These are phyloP conservation scores for Chlamydomonas sp. DNA, from an alignment of 139 green algal genomes.

Conservation along the genomic window DNA sequence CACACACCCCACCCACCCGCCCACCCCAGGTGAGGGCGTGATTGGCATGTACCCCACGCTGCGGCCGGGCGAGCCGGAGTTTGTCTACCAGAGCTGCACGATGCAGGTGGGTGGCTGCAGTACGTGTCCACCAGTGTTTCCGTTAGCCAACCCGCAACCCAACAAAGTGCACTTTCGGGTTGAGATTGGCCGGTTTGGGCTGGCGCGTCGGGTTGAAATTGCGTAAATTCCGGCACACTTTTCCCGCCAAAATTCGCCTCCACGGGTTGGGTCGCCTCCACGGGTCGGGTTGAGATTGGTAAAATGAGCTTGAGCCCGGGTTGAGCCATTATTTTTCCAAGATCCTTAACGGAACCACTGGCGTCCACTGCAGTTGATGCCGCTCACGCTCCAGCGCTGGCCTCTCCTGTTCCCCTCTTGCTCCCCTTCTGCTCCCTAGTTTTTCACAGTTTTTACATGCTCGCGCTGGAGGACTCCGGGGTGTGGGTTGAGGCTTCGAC, in stretches of 20 bases:
- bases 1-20: not conserved
- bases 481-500: not conserved
- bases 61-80: conserved; percentile 39
- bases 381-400: no score
- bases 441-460: not conserved
- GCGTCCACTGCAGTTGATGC: no score
- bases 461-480: not conserved
- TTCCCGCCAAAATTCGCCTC: not conserved
- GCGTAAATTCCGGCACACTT: not conserved
- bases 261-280: not conserved
- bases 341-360: no score
- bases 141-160: no score
- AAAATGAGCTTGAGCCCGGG: no score
- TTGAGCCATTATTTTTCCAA: no score
- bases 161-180: conserved; percentile 8
- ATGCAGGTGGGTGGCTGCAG: not conserved
- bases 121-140: no score
- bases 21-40: conserved; percentile 29
- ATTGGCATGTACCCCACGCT: conserved; percentile 43
- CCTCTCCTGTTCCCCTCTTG: no score
- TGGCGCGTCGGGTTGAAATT: not conserved
- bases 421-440: no score
- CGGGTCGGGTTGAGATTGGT: not conserved
- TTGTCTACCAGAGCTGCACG: conserved; percentile 54
- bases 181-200: not conserved